Evolutionary conservation across 179 eudicot species (phyloP).

Genomic region (Beta macrorhiza): DNA sequence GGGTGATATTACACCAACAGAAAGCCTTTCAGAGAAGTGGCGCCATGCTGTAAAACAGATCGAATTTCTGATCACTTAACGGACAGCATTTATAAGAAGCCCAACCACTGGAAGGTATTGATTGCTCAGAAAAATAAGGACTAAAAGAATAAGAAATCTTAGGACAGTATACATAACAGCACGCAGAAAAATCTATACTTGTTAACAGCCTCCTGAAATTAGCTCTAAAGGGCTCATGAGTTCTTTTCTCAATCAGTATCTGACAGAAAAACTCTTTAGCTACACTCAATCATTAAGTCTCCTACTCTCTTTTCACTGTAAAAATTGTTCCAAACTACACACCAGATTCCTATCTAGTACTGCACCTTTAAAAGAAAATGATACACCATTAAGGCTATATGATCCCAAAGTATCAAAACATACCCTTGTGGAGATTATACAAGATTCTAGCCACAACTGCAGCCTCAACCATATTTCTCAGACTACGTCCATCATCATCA

Average conservation of each 20-base stretch:
- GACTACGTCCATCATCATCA: conserved; percentile 50
- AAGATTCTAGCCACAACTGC: conserved; percentile 36
- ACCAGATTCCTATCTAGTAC: too few relatives aligned
- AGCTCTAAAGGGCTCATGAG: neutral
- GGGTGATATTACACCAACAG: conserved; percentile 46
- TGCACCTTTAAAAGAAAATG: neutral
- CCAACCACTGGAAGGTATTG: neutral
- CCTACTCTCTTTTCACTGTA: neutral
- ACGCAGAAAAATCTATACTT: neutral
- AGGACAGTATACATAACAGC: neutral
- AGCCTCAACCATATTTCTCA: conserved; percentile 48
- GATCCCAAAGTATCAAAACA: conserved; percentile 1
- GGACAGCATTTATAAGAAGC: neutral
- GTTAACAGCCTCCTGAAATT: neutral
- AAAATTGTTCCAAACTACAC: neutral
- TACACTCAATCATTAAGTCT: neutral
- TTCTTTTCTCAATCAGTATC: neutral
- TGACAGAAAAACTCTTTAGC: neutral
- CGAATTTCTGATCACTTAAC: neutral
- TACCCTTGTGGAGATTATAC: conserved; percentile 50
- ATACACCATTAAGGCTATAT: neutral
- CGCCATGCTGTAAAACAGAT: conserved; percentile 30
- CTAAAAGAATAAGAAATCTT: neutral
- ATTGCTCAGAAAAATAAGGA: neutral
- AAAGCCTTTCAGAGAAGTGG: conserved; percentile 28